Conservation (phyloP, 2,329 filamentous ascomycete genomes). For the Xylariaceae sp. region DNA sequence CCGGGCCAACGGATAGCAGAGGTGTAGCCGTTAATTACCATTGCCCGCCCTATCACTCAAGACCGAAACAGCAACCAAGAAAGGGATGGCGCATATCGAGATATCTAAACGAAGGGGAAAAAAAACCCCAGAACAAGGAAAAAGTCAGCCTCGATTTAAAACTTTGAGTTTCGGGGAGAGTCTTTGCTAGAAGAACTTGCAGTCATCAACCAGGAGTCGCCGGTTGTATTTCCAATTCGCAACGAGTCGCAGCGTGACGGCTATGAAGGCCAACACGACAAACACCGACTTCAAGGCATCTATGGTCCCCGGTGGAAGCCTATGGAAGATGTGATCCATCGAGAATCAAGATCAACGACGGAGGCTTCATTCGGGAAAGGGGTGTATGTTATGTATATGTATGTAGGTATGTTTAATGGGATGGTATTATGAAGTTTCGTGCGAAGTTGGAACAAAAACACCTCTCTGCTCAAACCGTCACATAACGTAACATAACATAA, state of each 20-base stretch:
- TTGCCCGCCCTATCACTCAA: slow-evolving; percentile 15
- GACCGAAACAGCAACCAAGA: slow-evolving; percentile 9
- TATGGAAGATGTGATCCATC: slow-evolving; percentile 3
- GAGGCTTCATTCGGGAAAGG: not conserved
- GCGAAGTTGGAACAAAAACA: too few species aligned
- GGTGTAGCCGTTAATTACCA: slow-evolving; percentile 6
- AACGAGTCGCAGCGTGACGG: slow-evolving; percentile 13
- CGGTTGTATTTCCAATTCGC: slow-evolving; percentile 18
- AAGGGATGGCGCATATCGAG: slow-evolving; percentile 15
- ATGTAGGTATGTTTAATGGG: too few species aligned
- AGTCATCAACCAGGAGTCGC: slow-evolving; percentile 16
- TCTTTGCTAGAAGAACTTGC: slow-evolving; percentile 5
- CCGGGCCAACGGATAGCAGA: not conserved
- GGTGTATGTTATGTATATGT: too few species aligned
- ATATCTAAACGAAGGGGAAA: slow-evolving; percentile 8
- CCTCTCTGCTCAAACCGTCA: too few species aligned
- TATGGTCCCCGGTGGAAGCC: slow-evolving; percentile 6
- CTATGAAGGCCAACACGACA: slow-evolving; percentile 6
- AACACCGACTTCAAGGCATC: slow-evolving; percentile 16
- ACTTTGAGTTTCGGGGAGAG: not conserved
- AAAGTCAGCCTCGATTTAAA: not conserved
- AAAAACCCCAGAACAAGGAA: not conserved
- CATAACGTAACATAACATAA: too few species aligned
- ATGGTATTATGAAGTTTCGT: too few species aligned
- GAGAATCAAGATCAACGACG: not conserved